These are phyloP conservation scores for Begonia fuchsioides DNA, from an alignment of 306 rosid species.

Conservation along the genomic window DNA sequence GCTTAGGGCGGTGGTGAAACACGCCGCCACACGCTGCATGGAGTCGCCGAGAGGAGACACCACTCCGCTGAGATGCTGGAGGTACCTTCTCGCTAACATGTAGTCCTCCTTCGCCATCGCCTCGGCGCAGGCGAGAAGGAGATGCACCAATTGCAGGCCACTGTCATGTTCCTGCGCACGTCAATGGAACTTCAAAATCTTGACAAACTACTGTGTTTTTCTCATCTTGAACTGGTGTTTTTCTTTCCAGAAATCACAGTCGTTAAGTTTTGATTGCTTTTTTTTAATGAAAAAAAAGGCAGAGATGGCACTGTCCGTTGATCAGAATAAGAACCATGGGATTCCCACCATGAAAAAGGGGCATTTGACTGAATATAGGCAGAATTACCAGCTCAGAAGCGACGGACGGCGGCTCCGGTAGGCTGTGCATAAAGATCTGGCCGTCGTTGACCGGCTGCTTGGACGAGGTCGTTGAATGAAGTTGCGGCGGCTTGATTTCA, in stretches of 20 bases:
- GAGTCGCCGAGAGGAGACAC: slow-evolving; percentile 74
- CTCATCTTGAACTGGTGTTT: neutral
- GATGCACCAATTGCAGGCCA: slow-evolving; percentile 89
- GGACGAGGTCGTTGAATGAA: neutral
- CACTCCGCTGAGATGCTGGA: slow-evolving; percentile 63
- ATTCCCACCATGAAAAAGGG: too few species aligned
- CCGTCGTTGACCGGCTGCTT: slow-evolving; percentile 11
- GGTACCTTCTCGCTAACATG: slow-evolving; percentile 69
- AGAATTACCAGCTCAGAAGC: slow-evolving; percentile 42
- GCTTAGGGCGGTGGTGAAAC: slow-evolving; percentile 67
- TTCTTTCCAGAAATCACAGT: too few species aligned
- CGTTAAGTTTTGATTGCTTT: too few species aligned
- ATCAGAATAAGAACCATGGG: too few species aligned
- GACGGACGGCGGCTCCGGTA: slow-evolving; percentile 38
- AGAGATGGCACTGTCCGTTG: too few species aligned
- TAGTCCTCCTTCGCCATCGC: slow-evolving; percentile 84
- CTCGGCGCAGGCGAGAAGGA: slow-evolving; percentile 83
- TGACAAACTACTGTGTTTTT: too few species aligned
- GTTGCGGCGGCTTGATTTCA: neutral
- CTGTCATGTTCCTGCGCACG: slow-evolving; percentile 80
- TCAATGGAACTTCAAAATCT: too few species aligned
- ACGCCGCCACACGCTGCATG: slow-evolving; percentile 82
- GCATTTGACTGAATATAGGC: too few species aligned
- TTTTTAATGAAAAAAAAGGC: too few species aligned
- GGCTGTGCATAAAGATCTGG: slow-evolving; percentile 16